Base-by-base conservation (phyloP, 2,329 filamentous ascomycete genomes). In the Curvularia verruculosa region DNA sequence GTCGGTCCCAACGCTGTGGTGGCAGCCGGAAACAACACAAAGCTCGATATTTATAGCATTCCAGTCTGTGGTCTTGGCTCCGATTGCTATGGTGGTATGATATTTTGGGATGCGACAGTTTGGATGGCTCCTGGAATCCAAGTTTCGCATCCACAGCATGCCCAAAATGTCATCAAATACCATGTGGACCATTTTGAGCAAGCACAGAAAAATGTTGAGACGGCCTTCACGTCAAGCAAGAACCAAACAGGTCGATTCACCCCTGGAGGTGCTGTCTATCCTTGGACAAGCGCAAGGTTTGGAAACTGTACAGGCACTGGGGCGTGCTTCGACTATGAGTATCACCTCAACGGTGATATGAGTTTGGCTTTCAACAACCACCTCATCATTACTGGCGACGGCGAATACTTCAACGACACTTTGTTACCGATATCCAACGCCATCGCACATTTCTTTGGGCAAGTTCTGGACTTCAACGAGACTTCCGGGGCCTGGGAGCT, bases 311-410 rank as follows among this genome's bases (percentile, higher is more conserved):
- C 88, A 5, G 79, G 73, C 1, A 80, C 78, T n/a, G 81, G 80
- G 6, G 79, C 80, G 18, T 90, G 88, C 71, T 88, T 87, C 64
- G 87, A 90, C 71, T 90, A 90, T 62, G 82, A 90, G 69, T 91
- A 90, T 65, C 88, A 90, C 70, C 65, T 90, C 36, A 90, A 90
- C 64, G 86, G 87, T 7, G 88, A 90, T 63, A 89, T 90, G 63
- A 86, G 84, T 0, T 77, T 89, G 28, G 81, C 85, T 1, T 78
- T 88, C 57, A 80, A 84, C 64, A 87, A 88, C 51, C 84, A 88
- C 58, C 86, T 82, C 77, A 78, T 84, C 15, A 80, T 82, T 1
- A 87, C 84, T 45, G 87, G 86, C 15, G 84, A 89, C 66, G 81
- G 79, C 1, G 68, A 80, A 1, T 82, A 80, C 56, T 87, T 88